These are phyloP conservation scores for Mucor piriformis DNA, from an alignment of 371 early-diverging fungal genomes.

Conservation along the genomic window DNA sequence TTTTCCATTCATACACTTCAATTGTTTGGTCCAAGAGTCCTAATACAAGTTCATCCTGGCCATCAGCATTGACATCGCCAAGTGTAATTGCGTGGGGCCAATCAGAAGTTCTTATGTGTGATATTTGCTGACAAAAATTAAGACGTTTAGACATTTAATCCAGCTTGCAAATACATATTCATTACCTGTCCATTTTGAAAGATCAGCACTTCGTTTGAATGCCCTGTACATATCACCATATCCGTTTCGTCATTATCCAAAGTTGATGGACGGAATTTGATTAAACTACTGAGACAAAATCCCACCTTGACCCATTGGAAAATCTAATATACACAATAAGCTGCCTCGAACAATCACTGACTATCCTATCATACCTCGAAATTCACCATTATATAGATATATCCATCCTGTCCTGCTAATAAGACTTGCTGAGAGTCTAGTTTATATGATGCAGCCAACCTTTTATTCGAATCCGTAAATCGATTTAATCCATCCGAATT, in stretches of 20 bases:
- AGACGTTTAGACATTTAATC: no score
- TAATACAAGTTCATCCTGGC: slow-evolving; percentile 46
- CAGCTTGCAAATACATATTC: background rate
- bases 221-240: slow-evolving; percentile 48
- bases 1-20: slow-evolving; percentile 42
- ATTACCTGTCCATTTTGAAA: slow-evolving; percentile 46
- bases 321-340: slow-evolving; percentile 24
- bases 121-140: slow-evolving; percentile 28
- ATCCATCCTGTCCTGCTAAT: slow-evolving; percentile 50
- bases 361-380: slow-evolving; percentile 46
- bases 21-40: slow-evolving; percentile 46
- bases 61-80: slow-evolving; percentile 53
- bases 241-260: slow-evolving; percentile 38
- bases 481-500: slow-evolving; percentile 12
- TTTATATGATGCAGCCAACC: slow-evolving; percentile 4
- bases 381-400: slow-evolving; percentile 45
- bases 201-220: slow-evolving; percentile 35
- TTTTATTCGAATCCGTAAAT: slow-evolving; percentile 9
- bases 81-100: slow-evolving; percentile 48
- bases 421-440: slow-evolving; percentile 37
- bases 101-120: slow-evolving; percentile 37
- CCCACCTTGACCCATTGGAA: slow-evolving; percentile 43
- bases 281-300: slow-evolving; percentile 31
- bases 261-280: slow-evolving; percentile 34
- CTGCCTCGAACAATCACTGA: background rate